Base-by-base conservation (phyloP, 1,284 basidiomycete genomes). In the Moniliella sp. region DNA sequence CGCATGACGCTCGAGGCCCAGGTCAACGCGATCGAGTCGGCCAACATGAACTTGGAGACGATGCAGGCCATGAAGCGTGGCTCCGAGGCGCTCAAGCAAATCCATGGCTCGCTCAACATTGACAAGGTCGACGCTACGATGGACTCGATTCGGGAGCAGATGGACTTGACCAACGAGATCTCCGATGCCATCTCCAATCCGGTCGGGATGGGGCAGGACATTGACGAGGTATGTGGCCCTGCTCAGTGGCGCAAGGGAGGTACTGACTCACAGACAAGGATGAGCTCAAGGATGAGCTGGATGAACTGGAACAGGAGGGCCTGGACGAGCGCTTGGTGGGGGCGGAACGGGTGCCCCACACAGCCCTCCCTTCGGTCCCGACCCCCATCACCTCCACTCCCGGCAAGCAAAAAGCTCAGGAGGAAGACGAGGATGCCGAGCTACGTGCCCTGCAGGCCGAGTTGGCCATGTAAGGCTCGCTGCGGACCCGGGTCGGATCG, bases 51-150 rank as follows among this genome's bases (percentile, higher is more conserved):
- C 64, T 76, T 82, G 55, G 86, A 94, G 69, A 94, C 84, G 17
- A 86, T 99, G 80, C 67, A 73, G 16, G 86, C 82, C 16, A 94
- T 99, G 83, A 86, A 84, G 75, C 78, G 81, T 64, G 91, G 82
- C 25, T 73, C 84, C 0, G 75, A 78, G 43, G 91, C 80, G 11
- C 70, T 99, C 61, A 79, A 79, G 65, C 70, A 72, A 29, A 94
- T 99, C 37, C 91, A 99, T 55, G 76, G 76, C 34, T 76, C 75
- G 53, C 70, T 93, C 36, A 76, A 75, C 45, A 74, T 91, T 48
- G 76, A 80, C 53, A 81, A 79, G 62, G 88, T 97, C 37, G 91
- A 94, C 57, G 66, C 72, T 19, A 82, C 78, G 12, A 94, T 99
- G 81, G 70, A 77, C 44, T 69, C 70, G 36, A 81, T 97, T 48